phyloP scores from a whole-genome alignment of 2,329 filamentous ascomycete species.

The Xylaria sp. region DNA sequence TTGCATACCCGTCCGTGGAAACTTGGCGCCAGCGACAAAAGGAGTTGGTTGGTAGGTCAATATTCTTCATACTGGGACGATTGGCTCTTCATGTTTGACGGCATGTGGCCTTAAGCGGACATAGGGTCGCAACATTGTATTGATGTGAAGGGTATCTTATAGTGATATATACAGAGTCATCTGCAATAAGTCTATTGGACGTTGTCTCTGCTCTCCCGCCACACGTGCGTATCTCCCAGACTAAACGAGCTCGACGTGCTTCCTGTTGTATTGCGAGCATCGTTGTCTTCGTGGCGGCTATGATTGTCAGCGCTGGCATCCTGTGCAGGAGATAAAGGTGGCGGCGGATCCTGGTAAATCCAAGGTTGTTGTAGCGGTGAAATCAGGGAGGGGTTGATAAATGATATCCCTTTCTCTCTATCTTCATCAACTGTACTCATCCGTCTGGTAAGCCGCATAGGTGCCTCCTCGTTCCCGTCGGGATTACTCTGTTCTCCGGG shows the following conservation, averaged over 20 bases:
- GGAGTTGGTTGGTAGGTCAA: slow-evolving; percentile 49
- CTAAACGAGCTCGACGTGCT: slow-evolving; percentile 42
- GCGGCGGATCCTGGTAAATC: slow-evolving; percentile 66
- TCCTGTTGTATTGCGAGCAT: slow-evolving; percentile 18
- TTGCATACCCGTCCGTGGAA: slow-evolving; percentile 50
- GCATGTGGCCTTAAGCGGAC: slow-evolving; percentile 46
- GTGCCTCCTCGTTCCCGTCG: slow-evolving; percentile 47
- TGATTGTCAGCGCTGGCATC: slow-evolving; percentile 21
- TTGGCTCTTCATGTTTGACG: slow-evolving; percentile 56
- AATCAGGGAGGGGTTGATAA: slow-evolving; percentile 78
- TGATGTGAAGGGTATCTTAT: slow-evolving; percentile 18
- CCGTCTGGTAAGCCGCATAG: slow-evolving; percentile 52
- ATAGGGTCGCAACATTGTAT: background rate
- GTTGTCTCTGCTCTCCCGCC: slow-evolving; percentile 37
- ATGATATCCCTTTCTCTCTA: slow-evolving; percentile 70
- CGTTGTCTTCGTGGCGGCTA: slow-evolving; percentile 20
- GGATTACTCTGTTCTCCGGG: slow-evolving; percentile 51
- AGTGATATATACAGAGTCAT: slow-evolving; percentile 18
- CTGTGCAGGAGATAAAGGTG: slow-evolving; percentile 37
- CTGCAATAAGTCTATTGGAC: slow-evolving; percentile 23
- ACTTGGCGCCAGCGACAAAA: slow-evolving; percentile 46
- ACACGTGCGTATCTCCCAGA: slow-evolving; percentile 40
- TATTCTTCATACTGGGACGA: slow-evolving; percentile 53
- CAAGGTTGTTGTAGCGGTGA: slow-evolving; percentile 72
- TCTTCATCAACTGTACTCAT: slow-evolving; percentile 75